Evolutionary conservation across 192 early-diverging fungal genomes (phyloP).

Genomic region (Linderina pennispora): DNA sequence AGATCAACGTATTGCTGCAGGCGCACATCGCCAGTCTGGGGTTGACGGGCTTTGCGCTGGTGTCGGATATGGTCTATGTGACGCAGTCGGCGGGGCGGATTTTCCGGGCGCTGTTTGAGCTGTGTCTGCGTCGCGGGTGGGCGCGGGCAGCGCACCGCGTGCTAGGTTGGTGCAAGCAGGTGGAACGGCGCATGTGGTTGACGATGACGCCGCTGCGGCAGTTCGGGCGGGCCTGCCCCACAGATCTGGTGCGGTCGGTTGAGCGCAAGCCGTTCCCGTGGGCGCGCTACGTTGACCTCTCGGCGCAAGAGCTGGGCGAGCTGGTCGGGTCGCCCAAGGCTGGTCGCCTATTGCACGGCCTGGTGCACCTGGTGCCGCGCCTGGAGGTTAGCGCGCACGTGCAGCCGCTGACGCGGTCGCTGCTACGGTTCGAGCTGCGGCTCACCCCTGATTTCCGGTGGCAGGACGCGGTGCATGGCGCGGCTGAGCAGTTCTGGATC

Average conservation of each 20-base stretch:
- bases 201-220: constrained; percentile 96
- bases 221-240: constrained; percentile 60
- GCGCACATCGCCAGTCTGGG: constrained; percentile 92
- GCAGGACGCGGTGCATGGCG: constrained; percentile 82
- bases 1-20: constrained; percentile 92
- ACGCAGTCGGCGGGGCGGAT: constrained; percentile 93
- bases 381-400: constrained; percentile 86
- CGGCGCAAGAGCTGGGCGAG: constrained; percentile 89
- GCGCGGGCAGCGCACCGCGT: constrained; percentile 81
- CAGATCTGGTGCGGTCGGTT: constrained; percentile 77
- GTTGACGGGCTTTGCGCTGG: constrained; percentile 90
- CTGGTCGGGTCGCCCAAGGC: constrained; percentile 77
- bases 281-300: constrained; percentile 91
- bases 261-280: constrained; percentile 94
- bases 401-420: constrained; percentile 87
- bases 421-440: constrained; percentile 85
- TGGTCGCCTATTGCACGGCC: constrained; percentile 86
- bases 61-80: constrained; percentile 97
- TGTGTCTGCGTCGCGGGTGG: constrained; percentile 92
- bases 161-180: constrained; percentile 96
- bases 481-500: constrained; percentile 90
- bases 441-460: constrained; percentile 93
- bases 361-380: constrained; percentile 90
- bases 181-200: constrained; percentile 88
- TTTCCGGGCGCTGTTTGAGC: constrained; percentile 94